Evolutionary conservation across 495 filamentous ascomycete species (phyloP), one percentile per base, ranked within the genome.

Genomic region (Penicillium egyptiacum): DNA sequence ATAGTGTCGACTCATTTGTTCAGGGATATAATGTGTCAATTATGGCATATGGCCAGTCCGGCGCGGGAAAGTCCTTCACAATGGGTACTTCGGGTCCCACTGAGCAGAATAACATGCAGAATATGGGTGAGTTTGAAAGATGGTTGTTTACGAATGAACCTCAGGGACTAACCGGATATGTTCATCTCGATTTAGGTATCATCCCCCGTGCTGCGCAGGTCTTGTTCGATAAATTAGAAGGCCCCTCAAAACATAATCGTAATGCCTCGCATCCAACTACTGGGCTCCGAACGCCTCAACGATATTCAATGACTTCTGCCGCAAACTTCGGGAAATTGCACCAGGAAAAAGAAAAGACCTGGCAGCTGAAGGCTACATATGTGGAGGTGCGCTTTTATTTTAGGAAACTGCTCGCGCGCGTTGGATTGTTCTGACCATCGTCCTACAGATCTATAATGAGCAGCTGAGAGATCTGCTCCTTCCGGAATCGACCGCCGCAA

Each of bases 11-110:
- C 69, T 91, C 92, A 2, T 99, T 99, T 70, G 71, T 95, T 8
- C 90, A 96, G 69, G 94, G 94, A 39, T 99, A 97, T 80, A 99
- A 99, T 87, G 94, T 99, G 62, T 99, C 94, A 12, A 84, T 99
- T 46, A 81, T 99, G 59, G 94, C 94, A 40, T 99, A 99, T 64
- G 94, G 94, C 62, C 94, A 99, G 77, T 99, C 94, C n/a, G 94
- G 94, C 37, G 91, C 94, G n/a, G 94, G 94, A 64, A 99, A 99
- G 75, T 99, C 94, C 1, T 98, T 97, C 70, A 99, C 94, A 0
- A 99, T 99, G 94, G 94, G 94, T 40, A 99, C 94, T 2, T 89
- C 94, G 3, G 91, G 92, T 3, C 92, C 95, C 8, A 74, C 68
- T 19, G 93, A 96, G 66, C 90, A 96, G 65, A 79, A 77, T n/a